Base-by-base conservation (phyloP, 345 rosid species). In the Moricandia moricandioides region DNA sequence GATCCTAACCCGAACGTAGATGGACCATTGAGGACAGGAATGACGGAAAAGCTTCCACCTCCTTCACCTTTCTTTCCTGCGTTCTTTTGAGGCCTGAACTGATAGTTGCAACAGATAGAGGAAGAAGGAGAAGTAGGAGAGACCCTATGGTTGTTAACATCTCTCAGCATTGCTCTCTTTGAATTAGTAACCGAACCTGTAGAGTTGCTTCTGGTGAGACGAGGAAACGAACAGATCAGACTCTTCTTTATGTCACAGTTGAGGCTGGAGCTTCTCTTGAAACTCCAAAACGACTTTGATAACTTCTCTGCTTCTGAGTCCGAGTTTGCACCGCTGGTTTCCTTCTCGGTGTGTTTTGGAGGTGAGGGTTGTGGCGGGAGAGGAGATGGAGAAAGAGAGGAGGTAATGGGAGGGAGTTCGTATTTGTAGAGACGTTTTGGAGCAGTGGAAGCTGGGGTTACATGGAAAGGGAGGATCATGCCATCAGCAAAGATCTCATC, bases 401-500 rank as follows among this genome's bases (percentile, higher is more conserved):
- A 79, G 40, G 62, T 67, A 4, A 76, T 74, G 24, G 72, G 67
- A 17, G 86, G 82, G 8, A 76, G 60, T 69, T 77, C 67, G 24
- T 78, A 72, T 13, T 81, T 58, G 64, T 40, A 56, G 66, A 49
- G 65, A 69, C 61, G 76, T 67, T 74, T 78, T 26, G 79, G 78
- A 1, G 45, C 55, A 6, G 81, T 43, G 3, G 66, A 59, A 8
- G 52, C 34, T 29, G 40, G 43, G 0, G 68, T 76, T 9, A 58
- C 71, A 62, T 77, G 89, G 55, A 80, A 60, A 13, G 78, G 74
- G 47, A 87, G 89, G 81, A 93, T 88, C 85, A 87, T 85, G 2
- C 97, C 98, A 7, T 87, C 86, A 0, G 87, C 83, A 40, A 92
- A 92, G 64, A 92, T 83, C 64, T 89, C 95, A 9, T 90, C 98